phyloP scores from a whole-genome alignment of 108 stramenopile genomes.

The Aureococcus anophagefferens region DNA sequence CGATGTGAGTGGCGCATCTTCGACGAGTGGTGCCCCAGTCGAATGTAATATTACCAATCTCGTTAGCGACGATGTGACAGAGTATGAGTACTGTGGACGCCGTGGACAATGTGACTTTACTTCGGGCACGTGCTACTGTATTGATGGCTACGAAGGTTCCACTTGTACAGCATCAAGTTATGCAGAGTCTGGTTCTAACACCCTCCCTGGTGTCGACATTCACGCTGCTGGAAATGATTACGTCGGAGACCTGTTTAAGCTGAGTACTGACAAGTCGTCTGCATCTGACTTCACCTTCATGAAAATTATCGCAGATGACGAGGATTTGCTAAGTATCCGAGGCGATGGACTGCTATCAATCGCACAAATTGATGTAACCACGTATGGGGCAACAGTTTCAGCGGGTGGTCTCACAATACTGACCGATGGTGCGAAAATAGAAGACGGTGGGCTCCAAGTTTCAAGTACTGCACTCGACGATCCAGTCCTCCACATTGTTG shows the following conservation, averaged over 20 bases:
- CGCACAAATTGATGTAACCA: not conserved
- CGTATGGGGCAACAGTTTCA: not conserved
- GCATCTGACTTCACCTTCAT: slow-evolving; percentile 33
- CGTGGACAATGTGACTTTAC: slow-evolving; percentile 29
- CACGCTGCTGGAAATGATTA: slow-evolving; percentile 16
- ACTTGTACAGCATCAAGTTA: slow-evolving; percentile 22
- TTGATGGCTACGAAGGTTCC: slow-evolving; percentile 31
- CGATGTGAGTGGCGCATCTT: slow-evolving; percentile 18
- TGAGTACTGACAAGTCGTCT: slow-evolving; percentile 16
- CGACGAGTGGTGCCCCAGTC: slow-evolving; percentile 2
- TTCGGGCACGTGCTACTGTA: slow-evolving; percentile 28
- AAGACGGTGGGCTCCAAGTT: slow-evolving; percentile 2
- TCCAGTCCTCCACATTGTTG: not conserved
- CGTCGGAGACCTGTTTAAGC: slow-evolving; percentile 21
- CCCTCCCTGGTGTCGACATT: slow-evolving; percentile 23
- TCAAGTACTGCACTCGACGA: not conserved
- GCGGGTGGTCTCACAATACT: slow-evolving; percentile 18
- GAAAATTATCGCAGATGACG: slow-evolving; percentile 13
- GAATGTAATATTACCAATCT: slow-evolving; percentile 14
- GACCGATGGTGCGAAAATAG: slow-evolving; percentile 11
- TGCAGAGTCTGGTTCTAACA: slow-evolving; percentile 14
- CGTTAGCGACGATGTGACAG: slow-evolving; percentile 18
- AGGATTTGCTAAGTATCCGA: slow-evolving; percentile 28
- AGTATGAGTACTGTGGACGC: slow-evolving; percentile 32
- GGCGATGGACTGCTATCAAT: slow-evolving; percentile 26